A percentile compares a stretch with the other conserved stretches of the same genome.
Conservation (phyloP, 2,329 filamentous ascomycete genomes). For the Botryotinia calthae region DNA sequence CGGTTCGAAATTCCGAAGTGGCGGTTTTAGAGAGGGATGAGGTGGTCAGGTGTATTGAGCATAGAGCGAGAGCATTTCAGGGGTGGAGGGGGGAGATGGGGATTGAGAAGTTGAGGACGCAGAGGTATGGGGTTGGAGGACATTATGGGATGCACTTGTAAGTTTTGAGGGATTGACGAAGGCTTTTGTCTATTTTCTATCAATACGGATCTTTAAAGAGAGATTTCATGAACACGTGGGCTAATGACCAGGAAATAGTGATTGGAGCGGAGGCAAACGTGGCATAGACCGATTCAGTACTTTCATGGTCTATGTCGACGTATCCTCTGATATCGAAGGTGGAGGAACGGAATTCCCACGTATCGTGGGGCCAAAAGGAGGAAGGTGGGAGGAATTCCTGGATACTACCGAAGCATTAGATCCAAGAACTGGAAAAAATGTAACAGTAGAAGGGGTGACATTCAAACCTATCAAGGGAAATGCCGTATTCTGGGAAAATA, state of each 20-base stretch:
- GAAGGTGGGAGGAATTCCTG: slow-evolving; percentile 56
- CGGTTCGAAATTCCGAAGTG: slow-evolving; percentile 52
- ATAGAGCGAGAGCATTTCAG: slow-evolving; percentile 56
- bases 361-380: slow-evolving; percentile 42
- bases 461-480: slow-evolving; percentile 58
- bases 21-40: slow-evolving; percentile 47
- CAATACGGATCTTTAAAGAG: background rate
- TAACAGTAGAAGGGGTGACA: slow-evolving; percentile 45
- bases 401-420: slow-evolving; percentile 45
- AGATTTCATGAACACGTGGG: background rate
- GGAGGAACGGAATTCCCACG: slow-evolving; percentile 61
- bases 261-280: slow-evolving; percentile 49
- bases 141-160: slow-evolving; percentile 46
- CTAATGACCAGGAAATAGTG: slow-evolving; percentile 50
- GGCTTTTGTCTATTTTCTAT: background rate
- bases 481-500: slow-evolving; percentile 63
- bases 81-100: slow-evolving; percentile 58
- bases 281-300: slow-evolving; percentile 49
- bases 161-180: background rate
- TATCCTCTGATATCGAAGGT: slow-evolving; percentile 45
- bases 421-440: slow-evolving; percentile 27
- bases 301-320: slow-evolving; percentile 61
- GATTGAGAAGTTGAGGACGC: slow-evolving; percentile 59
- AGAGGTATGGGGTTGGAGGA: slow-evolving; percentile 58
- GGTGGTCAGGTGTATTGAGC: slow-evolving; percentile 56